phyloP scores from a whole-genome alignment of 805 yeast genomes.

The Tetrapisispora phaffii region DNA sequence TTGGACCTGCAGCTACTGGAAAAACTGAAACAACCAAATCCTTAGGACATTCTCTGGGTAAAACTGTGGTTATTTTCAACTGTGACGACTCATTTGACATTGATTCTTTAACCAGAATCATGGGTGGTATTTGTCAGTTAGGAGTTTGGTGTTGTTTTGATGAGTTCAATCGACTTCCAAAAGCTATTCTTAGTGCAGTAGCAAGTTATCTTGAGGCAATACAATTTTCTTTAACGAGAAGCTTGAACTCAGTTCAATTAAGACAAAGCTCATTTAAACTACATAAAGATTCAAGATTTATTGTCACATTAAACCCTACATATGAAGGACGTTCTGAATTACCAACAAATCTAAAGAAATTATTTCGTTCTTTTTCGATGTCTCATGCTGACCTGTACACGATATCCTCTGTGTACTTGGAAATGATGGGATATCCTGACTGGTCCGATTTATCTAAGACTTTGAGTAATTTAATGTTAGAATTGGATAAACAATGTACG shows the following conservation, averaged over 20 bases:
- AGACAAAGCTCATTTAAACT: slow-evolving; percentile 27
- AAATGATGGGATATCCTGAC: slow-evolving; percentile 57
- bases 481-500: slow-evolving; percentile 35
- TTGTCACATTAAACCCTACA: slow-evolving; percentile 85
- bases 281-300: slow-evolving; percentile 52
- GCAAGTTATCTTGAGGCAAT: slow-evolving; percentile 70
- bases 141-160: slow-evolving; percentile 97
- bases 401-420: slow-evolving; percentile 64
- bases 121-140: slow-evolving; percentile 67
- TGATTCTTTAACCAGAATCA: slow-evolving; percentile 64
- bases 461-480: slow-evolving; percentile 46
- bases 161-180: slow-evolving; percentile 77
- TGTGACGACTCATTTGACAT: slow-evolving; percentile 87
- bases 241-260: background rate
- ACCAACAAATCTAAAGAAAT: slow-evolving; percentile 77
- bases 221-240: slow-evolving; percentile 39
- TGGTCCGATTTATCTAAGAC: slow-evolving; percentile 37
- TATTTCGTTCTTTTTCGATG: slow-evolving; percentile 70
- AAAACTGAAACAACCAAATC: slow-evolving; percentile 88
- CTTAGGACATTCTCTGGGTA: slow-evolving; percentile 68
- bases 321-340: slow-evolving; percentile 74
- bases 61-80: slow-evolving; percentile 74
- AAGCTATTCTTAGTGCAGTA: slow-evolving; percentile 67
- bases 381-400: slow-evolving; percentile 54
- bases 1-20: slow-evolving; percentile 98